Percentiles rank a stretch among this genome's conserved stretches.
phyloP scores from a whole-genome alignment of 345 rosid genomes.

The Angophora floribunda region DNA sequence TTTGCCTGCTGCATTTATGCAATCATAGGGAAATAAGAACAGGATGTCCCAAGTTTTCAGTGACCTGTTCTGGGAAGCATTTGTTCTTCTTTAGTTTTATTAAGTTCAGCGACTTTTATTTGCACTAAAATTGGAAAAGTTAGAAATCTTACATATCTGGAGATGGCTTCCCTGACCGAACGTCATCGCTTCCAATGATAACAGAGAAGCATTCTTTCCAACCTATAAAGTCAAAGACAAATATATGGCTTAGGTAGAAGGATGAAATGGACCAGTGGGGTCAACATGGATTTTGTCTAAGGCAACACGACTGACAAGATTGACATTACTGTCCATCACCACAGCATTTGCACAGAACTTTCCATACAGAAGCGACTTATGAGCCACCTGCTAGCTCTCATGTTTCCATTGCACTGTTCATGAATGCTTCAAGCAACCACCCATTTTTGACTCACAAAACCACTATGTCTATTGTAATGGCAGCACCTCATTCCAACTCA shows the following conservation, averaged over 20 bases:
- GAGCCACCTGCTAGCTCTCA: background rate
- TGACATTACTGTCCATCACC: background rate
- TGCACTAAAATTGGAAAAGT: background rate
- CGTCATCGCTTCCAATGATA: constrained; percentile 33
- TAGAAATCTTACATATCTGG: constrained; percentile 23
- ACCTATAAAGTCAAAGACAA: constrained; percentile 11
- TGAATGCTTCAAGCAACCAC: background rate
- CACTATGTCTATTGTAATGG: background rate
- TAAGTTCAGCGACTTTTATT: background rate
- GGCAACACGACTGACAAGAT: background rate
- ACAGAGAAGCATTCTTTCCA: constrained; percentile 24
- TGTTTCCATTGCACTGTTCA: background rate
- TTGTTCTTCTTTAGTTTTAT: background rate
- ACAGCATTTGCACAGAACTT: background rate
- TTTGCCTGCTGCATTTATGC: background rate
- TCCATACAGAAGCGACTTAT: background rate
- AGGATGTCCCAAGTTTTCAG: background rate
- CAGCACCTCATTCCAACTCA: background rate
- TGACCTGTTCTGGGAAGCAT: background rate
- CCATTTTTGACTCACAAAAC: background rate
- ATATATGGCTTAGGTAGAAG: background rate
- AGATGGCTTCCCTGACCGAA: constrained; percentile 31
- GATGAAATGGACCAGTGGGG: background rate
- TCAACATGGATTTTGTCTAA: background rate
- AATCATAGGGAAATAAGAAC: background rate